A percentile compares a stretch with the other conserved stretches of the same genome.
phyloP scores from a whole-genome alignment of 345 rosid species.

The Melastoma malabathricum region DNA sequence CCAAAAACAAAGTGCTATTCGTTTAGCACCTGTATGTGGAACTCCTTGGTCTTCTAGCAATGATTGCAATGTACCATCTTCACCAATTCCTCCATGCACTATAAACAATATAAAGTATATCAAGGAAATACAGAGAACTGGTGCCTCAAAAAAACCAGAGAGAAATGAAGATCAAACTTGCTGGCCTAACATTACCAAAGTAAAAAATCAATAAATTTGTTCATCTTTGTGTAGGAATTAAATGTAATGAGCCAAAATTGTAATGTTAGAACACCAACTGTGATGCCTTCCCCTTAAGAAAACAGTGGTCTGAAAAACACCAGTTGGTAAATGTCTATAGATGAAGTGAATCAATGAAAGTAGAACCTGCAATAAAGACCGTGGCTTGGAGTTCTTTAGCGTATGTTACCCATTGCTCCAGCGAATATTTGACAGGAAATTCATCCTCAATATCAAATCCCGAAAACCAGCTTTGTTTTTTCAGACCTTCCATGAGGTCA shows the following conservation, averaged over 20 bases:
- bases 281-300: no score
- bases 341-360: background rate
- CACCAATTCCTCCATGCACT: conserved; percentile 98
- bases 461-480: conserved; percentile 57
- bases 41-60: conserved; percentile 72
- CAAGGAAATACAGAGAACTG: background rate
- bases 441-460: conserved; percentile 78
- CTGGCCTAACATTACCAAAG: no score
- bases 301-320: no score
- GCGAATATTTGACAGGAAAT: conserved; percentile 36
- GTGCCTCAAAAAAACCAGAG: background rate
- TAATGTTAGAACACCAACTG: no score
- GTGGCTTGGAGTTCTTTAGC: conserved; percentile 62
- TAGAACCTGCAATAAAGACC: conserved; percentile 78
- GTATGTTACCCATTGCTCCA: conserved; percentile 62
- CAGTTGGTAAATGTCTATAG: no score
- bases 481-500: conserved; percentile 59
- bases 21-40: conserved; percentile 55
- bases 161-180: no score
- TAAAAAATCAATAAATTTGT: no score
- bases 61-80: conserved; percentile 85
- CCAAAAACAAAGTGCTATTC: background rate
- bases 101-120: conserved; percentile 11
- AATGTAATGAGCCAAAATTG: no score
- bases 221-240: no score